These are phyloP conservation scores for Nicotiana sylvestris DNA, from an alignment of 257 asterid species.

Conservation along the genomic window DNA sequence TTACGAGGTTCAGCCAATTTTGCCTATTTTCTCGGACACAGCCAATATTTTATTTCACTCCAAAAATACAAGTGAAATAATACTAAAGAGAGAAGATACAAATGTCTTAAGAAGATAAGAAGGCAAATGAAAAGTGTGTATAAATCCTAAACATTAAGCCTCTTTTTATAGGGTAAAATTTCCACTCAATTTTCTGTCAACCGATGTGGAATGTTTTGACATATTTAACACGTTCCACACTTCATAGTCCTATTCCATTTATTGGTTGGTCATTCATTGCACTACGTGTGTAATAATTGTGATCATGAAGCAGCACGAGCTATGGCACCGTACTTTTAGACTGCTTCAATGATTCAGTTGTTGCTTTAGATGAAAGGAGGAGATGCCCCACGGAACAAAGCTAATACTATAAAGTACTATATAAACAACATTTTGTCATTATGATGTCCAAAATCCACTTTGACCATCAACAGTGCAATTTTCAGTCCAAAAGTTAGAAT, in stretches of 20 bases:
- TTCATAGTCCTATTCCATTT: not conserved
- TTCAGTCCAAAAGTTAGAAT: not conserved
- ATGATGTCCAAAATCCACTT: not conserved
- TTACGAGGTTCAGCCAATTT: too few relatives aligned
- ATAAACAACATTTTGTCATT: not conserved
- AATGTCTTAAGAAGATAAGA: too few relatives aligned
- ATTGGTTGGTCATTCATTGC: not conserved
- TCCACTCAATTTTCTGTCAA: too few relatives aligned
- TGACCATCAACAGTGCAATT: not conserved
- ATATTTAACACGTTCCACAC: too few relatives aligned
- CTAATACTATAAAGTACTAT: not conserved
- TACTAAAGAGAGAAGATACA: too few relatives aligned
- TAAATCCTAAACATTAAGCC: too few relatives aligned
- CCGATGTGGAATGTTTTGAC: too few relatives aligned
- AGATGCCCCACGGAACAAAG: not conserved
- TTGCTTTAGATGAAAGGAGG: not conserved
- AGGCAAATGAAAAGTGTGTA: too few relatives aligned
- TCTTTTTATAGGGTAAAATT: too few relatives aligned
- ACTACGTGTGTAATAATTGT: not conserved
- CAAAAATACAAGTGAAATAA: too few relatives aligned
- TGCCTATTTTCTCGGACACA: too few relatives aligned
- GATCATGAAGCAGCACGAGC: not conserved
- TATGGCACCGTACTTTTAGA: not conserved
- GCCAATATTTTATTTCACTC: too few relatives aligned
- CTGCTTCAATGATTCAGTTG: not conserved